phyloP scores from a whole-genome alignment of 768 basidiomycete species.

The Pulveroboletus ravenelii region DNA sequence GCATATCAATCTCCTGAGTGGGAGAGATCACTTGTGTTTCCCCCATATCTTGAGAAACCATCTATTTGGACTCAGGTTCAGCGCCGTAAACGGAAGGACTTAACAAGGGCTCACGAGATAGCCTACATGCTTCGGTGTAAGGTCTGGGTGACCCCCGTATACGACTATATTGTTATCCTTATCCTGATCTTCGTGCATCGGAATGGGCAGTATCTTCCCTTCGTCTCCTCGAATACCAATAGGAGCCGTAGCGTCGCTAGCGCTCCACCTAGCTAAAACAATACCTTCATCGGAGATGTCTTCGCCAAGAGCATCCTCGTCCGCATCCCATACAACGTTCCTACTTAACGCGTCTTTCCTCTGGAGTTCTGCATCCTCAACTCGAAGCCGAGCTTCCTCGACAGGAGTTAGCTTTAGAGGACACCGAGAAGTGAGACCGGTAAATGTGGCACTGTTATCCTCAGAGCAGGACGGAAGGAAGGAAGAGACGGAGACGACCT shows the following conservation, averaged over 20 bases:
- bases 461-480: conserved; percentile 64
- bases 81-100: not conserved
- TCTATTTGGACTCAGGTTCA: conserved; percentile 10
- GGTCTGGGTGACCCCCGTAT: conserved; percentile 49
- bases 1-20: conserved; percentile 29
- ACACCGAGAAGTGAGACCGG: conserved; percentile 38
- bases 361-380: conserved; percentile 56
- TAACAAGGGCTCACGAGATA: conserved; percentile 44
- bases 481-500: conserved; percentile 66
- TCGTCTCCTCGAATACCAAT: conserved; percentile 55
- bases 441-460: conserved; percentile 52
- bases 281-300: conserved; percentile 31
- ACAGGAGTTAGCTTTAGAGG: conserved; percentile 47
- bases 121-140: conserved; percentile 49
- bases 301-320: conserved; percentile 58
- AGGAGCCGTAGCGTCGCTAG: conserved; percentile 32
- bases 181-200: conserved; percentile 18
- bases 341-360: conserved; percentile 56
- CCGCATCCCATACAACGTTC: conserved; percentile 62
- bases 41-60: conserved; percentile 33
- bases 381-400: conserved; percentile 51
- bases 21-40: conserved; percentile 47
- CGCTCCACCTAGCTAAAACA: conserved; percentile 21
- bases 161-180: conserved; percentile 18
- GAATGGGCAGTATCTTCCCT: conserved; percentile 49